A percentile compares a stretch with the other conserved stretches of the same genome.
phyloP scores from a whole-genome alignment of 352 stramenopile genomes.

The Phytophthora cryptogea region DNA sequence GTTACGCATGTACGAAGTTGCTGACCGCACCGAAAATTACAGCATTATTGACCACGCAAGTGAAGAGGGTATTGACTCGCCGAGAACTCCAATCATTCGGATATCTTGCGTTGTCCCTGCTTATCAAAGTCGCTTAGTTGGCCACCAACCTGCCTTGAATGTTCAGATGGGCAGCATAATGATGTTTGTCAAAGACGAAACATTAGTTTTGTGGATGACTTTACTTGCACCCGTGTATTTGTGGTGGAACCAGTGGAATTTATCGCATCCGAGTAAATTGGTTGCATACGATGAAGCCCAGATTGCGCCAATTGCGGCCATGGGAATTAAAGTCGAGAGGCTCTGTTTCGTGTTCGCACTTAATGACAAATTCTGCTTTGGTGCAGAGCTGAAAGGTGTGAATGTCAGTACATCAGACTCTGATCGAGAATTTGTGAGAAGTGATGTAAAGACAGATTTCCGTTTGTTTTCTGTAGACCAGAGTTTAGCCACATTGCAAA shows the following conservation, averaged over 20 bases:
- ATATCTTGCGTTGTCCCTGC: slow-evolving; percentile 75
- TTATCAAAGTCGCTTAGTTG: slow-evolving; percentile 81
- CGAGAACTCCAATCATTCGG: slow-evolving; percentile 40
- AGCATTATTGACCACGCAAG: slow-evolving; percentile 45
- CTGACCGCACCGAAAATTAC: slow-evolving; percentile 33
- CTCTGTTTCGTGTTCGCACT: slow-evolving; percentile 62
- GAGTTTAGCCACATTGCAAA: slow-evolving; percentile 37
- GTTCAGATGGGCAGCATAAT: slow-evolving; percentile 57
- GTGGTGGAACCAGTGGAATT: slow-evolving; percentile 87
- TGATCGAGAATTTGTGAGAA: slow-evolving; percentile 39
- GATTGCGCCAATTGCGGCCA: slow-evolving; percentile 71
- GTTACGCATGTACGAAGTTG: slow-evolving; percentile 61
- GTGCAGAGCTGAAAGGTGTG: slow-evolving; percentile 44
- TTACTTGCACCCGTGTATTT: slow-evolving; percentile 78
- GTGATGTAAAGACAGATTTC: slow-evolving; percentile 35
- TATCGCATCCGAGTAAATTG: slow-evolving; percentile 66
- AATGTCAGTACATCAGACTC: slow-evolving; percentile 38
- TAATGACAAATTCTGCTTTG: slow-evolving; percentile 67
- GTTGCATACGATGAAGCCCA: slow-evolving; percentile 47
- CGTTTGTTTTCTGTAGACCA: slow-evolving; percentile 47
- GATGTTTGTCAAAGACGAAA: slow-evolving; percentile 76
- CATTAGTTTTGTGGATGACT: slow-evolving; percentile 76
- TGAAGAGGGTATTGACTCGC: slow-evolving; percentile 9
- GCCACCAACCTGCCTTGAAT: slow-evolving; percentile 65
- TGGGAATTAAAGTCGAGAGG: slow-evolving; percentile 50